These are phyloP conservation scores for Trifolium subterraneum DNA, from an alignment of 306 rosid species.

Conservation along the genomic window DNA sequence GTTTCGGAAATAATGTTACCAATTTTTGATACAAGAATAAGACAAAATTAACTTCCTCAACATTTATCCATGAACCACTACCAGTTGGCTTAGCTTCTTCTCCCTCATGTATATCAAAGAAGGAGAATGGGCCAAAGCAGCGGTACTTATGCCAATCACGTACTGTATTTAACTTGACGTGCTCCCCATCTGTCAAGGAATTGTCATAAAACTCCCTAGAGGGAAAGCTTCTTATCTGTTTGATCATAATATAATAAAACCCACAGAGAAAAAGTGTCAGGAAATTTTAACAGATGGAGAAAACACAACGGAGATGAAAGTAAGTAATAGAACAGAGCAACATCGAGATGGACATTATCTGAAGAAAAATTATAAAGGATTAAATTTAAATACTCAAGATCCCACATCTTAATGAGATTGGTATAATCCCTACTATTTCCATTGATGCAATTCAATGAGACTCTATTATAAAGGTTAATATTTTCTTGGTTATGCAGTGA, in stretches of 20 bases:
- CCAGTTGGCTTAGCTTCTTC: slow-evolving; percentile 69
- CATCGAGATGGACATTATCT: not conserved
- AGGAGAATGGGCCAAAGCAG: slow-evolving; percentile 91
- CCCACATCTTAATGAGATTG: slow-evolving; percentile 14
- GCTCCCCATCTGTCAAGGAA: slow-evolving; percentile 82
- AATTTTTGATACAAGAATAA: slow-evolving; percentile 75
- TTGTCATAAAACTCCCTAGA: slow-evolving; percentile 81
- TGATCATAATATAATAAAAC: slow-evolving; percentile 31
- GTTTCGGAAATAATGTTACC: slow-evolving; percentile 66
- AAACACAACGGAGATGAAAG: slow-evolving; percentile 12
- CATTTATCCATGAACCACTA: slow-evolving; percentile 81
- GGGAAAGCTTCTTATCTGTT: slow-evolving; percentile 91
- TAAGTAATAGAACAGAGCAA: slow-evolving; percentile 33
- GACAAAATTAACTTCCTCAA: slow-evolving; percentile 86
- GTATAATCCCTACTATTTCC: slow-evolving; percentile 17
- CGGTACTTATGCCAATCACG: slow-evolving; percentile 80
- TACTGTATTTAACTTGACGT: slow-evolving; percentile 52
- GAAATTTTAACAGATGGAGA: slow-evolving; percentile 16
- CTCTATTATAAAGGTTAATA: not conserved
- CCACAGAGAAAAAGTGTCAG: slow-evolving; percentile 4
- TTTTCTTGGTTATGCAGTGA: not conserved
- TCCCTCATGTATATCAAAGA: slow-evolving; percentile 84
- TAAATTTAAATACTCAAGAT: not conserved
- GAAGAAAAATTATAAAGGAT: slow-evolving; percentile 6
- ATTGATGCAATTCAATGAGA: slow-evolving; percentile 2